Conservation (phyloP, 345 rosid genomes). For the Bruguiera parviflora region DNA sequence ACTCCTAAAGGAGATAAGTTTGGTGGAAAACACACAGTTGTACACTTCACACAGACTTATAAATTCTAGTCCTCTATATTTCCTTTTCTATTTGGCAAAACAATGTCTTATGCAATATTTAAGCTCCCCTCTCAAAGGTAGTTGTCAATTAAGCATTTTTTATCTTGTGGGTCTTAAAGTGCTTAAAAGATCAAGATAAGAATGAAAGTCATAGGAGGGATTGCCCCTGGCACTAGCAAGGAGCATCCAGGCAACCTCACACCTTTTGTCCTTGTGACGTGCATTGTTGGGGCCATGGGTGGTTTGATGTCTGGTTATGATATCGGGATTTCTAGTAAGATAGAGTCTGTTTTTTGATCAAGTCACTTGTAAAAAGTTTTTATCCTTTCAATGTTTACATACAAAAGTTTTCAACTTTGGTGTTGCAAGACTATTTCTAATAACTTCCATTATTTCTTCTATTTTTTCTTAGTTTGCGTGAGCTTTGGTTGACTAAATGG, state of each 20-base stretch:
- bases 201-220: constrained; percentile 25
- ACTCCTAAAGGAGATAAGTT: too few species aligned
- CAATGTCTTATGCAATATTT: too few species aligned
- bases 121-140: too few species aligned
- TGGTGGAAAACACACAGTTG: too few species aligned
- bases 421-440: too few species aligned
- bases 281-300: constrained; percentile 94
- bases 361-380: too few species aligned
- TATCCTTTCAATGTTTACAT: too few species aligned
- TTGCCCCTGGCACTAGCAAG: constrained; percentile 42
- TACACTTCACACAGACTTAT: too few species aligned
- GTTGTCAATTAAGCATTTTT: too few species aligned
- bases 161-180: background rate
- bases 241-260: constrained; percentile 88
- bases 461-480: background rate
- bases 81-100: too few species aligned
- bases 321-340: constrained; percentile 84
- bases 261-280: constrained; percentile 64
- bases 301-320: constrained; percentile 96
- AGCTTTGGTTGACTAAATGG: background rate
- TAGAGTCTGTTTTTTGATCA: background rate
- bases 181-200: background rate
- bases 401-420: too few species aligned
- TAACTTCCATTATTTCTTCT: background rate
- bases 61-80: too few species aligned